Evolutionary conservation across 2,329 filamentous ascomycete genomes (phyloP), one percentile per base, ranked within the genome.

Genomic region (Purpureocillium lavendulum): DNA sequence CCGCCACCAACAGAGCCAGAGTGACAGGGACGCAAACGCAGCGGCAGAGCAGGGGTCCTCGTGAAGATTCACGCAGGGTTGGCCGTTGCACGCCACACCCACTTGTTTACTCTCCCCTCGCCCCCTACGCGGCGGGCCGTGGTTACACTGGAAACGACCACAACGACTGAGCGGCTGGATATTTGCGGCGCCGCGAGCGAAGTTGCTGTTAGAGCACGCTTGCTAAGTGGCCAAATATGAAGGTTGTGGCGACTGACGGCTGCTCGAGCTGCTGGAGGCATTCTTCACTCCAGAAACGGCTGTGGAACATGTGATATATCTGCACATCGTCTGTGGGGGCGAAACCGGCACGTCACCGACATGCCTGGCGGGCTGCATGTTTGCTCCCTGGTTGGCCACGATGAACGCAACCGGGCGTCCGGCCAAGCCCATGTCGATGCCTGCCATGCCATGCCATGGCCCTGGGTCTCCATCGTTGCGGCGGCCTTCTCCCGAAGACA

Each of bases 41-140:
- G 30, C 30, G 14, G 36, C 30, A 15, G 21, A 10, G 21, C 21
- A 26, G 21, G 5, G 21, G 10, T 10, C n/a, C n/a, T n/a, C 6
- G 21, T 26, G 21, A 26, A 26, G 21, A 26, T 10, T 26, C 10
- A 26, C 21, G 21, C 30, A 30, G 35, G 7, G 26, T 29, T 30
- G 35, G 13, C 18, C 26, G 35, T n/a, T 36, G n/a, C 18, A 28
- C 35, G 18, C 15, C 24, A 12, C 35, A 29, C 26, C 35, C 35
- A 36, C 35, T 36, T 36, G 35, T 36, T 36, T 17, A 18, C 35
- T 36, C 35, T 21, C 35, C 10, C 26, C 35, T n/a, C 35, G 17
- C 30, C 21, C n/a, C 21, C 21, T 26, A 26, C 21, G 10, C 6
- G 21, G 21, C 21, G 10, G 21, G 10, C 21, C 21, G 21, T 26